Evolutionary conservation across 1,284 basidiomycete genomes (phyloP), one percentile per base, ranked within the genome.

Genomic region (Hypsizygus ulmarius): DNA sequence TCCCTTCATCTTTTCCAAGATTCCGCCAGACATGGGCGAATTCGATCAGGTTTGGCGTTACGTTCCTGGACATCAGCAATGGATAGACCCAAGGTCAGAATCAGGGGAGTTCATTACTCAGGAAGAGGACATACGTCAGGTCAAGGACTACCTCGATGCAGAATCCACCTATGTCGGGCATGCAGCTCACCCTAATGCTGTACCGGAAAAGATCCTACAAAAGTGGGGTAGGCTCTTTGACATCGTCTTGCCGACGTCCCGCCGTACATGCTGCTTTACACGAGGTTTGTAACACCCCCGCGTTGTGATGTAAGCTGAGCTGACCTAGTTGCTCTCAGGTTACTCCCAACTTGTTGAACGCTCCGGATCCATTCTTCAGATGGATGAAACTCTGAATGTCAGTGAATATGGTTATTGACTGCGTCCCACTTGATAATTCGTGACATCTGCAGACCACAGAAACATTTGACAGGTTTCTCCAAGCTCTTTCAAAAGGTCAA

Each of bases 211-310:
- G 44, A 73, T 87, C n/a, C 64, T 90, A 8, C 56, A 66, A 54
- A 88, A 84, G 63, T 90, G 87, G 84, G 87, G 87, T 0, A 70
- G 81, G 18, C 64, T 90, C 18, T 90, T 90, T 58, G 87, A 90
- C 56, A 87, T 90, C 39, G 82, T 88, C 7, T 61, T 78, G 6
- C 85, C 85, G 0, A 80, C 78, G 3, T 68, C 77, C n/a, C 63
- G 62, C 36, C 67, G 84, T 42, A 81, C 78, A 1, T 90, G 87
- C 55, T 90, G 87, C 62, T 90, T 90, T 58, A 90, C 87, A 14
- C 67, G 87, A 68, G 86, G 87, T 87, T 53, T 29, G 51, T 34
- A 11, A 27, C 3, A 18, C 10, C 15, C 33, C 21, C 27, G 11
- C 18, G 27, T 27, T 11, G 21, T 12, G 19, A 38, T n/a, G 39